Conservation (phyloP, 192 early-diverging fungal species). For the Umbelopsis isabellina region DNA sequence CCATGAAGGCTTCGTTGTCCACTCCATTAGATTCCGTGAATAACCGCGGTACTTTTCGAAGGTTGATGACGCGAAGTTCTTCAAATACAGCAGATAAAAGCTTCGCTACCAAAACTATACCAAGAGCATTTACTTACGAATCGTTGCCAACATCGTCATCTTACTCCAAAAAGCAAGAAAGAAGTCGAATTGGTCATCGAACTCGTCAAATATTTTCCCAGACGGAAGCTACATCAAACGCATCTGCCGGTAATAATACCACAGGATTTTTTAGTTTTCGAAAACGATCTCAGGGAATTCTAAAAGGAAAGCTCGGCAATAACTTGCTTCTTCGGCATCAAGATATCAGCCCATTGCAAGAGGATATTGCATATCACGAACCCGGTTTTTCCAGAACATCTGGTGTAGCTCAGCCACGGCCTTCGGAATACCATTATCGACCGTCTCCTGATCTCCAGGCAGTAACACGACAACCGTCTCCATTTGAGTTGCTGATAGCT, state of each 20-base stretch:
- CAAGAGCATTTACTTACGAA: constrained; percentile 4
- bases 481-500: constrained; percentile 10
- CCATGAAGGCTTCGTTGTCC: not conserved
- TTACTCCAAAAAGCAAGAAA: constrained; percentile 1
- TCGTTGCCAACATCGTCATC: not conserved
- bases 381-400: no score
- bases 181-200: constrained; percentile 4
- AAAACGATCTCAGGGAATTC: not conserved
- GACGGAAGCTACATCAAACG: not conserved
- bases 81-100: not conserved
- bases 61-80: not conserved
- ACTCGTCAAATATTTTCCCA: not conserved
- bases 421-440: constrained; percentile 1
- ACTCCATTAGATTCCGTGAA: not conserved
- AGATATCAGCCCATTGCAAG: not conserved
- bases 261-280: constrained; percentile 1
- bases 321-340: not conserved
- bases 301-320: not conserved
- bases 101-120: not conserved
- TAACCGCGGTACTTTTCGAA: not conserved
- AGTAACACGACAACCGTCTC: not conserved
- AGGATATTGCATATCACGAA: not conserved
- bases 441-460: not conserved
- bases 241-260: not conserved
- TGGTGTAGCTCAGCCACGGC: not conserved